Conservation (phyloP, 2,329 filamentous ascomycete species). For the Byssoonygena ceratinophila region DNA sequence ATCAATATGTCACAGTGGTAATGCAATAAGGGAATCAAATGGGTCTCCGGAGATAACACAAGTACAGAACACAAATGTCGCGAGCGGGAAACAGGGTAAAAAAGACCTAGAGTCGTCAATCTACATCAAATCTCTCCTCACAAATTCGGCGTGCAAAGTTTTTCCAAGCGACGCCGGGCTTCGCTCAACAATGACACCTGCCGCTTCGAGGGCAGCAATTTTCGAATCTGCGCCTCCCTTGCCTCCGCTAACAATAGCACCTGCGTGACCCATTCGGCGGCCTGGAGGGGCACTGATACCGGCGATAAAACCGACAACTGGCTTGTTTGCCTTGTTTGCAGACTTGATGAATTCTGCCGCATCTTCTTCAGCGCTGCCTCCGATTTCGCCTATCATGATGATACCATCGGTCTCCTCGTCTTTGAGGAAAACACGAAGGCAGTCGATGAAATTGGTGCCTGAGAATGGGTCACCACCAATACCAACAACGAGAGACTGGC, state of each 20-base stretch:
- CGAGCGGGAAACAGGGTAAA: not conserved
- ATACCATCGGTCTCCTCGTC: slow-evolving; percentile 96
- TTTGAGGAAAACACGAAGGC: slow-evolving; percentile 89
- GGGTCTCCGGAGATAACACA: not conserved
- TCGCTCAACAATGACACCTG: slow-evolving; percentile 92
- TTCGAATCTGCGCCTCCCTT: slow-evolving; percentile 98
- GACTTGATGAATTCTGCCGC: slow-evolving; percentile 90
- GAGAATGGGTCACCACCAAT: slow-evolving; percentile 98
- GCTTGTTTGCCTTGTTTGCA: slow-evolving; percentile 89
- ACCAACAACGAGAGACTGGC: slow-evolving; percentile 94
- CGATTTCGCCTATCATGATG: slow-evolving; percentile 99
- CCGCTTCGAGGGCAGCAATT: slow-evolving; percentile 85
- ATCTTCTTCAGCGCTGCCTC: slow-evolving; percentile 93
- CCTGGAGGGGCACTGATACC: slow-evolving; percentile 95
- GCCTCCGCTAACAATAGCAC: slow-evolving; percentile 93
- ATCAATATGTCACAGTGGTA: slow-evolving; percentile 9
- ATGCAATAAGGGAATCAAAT: slow-evolving; percentile 5
- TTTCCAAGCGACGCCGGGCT: slow-evolving; percentile 87
- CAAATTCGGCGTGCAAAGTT: slow-evolving; percentile 88
- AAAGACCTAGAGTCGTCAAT: not conserved
- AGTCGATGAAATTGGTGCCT: slow-evolving; percentile 99
- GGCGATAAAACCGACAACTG: slow-evolving; percentile 94
- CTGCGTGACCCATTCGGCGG: slow-evolving; percentile 96
- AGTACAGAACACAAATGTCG: slow-evolving; percentile 5
- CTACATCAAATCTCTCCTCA: slow-evolving; percentile 85